Base-by-base conservation (phyloP, 805 yeast species). In the Blastobotrys terrestris region DNA sequence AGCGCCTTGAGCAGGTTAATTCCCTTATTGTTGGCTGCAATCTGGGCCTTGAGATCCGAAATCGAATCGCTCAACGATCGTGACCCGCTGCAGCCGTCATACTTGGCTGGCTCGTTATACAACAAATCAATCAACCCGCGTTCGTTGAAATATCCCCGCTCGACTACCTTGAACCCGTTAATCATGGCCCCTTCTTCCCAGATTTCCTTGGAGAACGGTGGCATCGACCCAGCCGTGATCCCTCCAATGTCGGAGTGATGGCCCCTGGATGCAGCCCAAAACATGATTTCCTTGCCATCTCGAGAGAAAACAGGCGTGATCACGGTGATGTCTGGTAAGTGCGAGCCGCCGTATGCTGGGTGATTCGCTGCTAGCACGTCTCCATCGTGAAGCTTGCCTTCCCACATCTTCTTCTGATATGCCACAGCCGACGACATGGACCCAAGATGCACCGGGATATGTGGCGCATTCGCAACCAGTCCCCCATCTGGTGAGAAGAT, bases 171-270 rank as follows among this genome's bases (percentile, higher is more conserved):
- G 64, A 85, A 91, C 1, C 94, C 83, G 61, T 80, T 78, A 39
- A 92, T 89, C 2, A 87, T 80, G 1, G 96, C 97, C 45, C 97
- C 98, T 69, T 91, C 97, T 64, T 91, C 91, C 75, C 81, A 85
- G 42, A 92, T 70, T 54, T 83, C 82, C 62, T 83, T 87, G 1
- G 97, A 88, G 63, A 85, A 83, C 7, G 97, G 96, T 14, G 97
- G 97, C 90, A 91, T 89, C 0, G 95, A 85, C 0, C 97, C 97
- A 0, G 97, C 96, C 39, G 88, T 70, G 53, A 85, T 80, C 13
- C 96, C 95, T 15, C 98, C 97, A 63, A 92, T 91, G 68, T 91
- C 98, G 3, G 97, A 91, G 70, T 92, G 98, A 69, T 91, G 98
- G 1, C 97, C 97, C 58, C 98, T 76, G 0, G 96, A 84, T 0